These are phyloP conservation scores for Phytophthora colocasiae DNA, from an alignment of 352 stramenopile species.

Conservation along the genomic window DNA sequence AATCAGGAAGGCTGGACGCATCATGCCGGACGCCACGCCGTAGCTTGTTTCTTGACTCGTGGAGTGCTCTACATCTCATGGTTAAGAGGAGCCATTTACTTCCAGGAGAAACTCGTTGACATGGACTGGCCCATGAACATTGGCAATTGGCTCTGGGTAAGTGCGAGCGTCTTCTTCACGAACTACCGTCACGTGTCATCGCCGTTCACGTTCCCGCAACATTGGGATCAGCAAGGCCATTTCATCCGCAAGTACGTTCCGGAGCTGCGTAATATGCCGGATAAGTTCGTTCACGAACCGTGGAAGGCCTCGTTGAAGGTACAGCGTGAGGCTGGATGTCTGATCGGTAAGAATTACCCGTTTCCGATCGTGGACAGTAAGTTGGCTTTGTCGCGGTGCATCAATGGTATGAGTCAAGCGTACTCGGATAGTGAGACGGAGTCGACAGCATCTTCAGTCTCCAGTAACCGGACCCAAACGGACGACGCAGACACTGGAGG, in stretches of 20 bases:
- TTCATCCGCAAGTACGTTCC: constrained; percentile 95
- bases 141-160: constrained; percentile 98
- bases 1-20: constrained; percentile 89
- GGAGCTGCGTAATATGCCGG: constrained; percentile 89
- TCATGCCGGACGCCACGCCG: constrained; percentile 90
- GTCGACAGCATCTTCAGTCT: constrained; percentile 9
- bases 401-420: constrained; percentile 84
- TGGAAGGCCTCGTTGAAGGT: constrained; percentile 94
- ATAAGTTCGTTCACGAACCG: constrained; percentile 97
- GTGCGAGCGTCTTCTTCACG: constrained; percentile 94
- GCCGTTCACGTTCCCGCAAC: constrained; percentile 92
- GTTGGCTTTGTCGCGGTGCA: constrained; percentile 90
- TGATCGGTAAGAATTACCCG: constrained; percentile 95
- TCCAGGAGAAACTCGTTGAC: constrained; percentile 95
- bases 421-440: constrained; percentile 38
- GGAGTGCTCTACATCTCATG: constrained; percentile 96
- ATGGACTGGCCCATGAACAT: constrained; percentile 97
- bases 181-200: constrained; percentile 97
- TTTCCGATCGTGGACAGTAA: constrained; percentile 95
- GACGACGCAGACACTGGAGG: constrained; percentile 8
- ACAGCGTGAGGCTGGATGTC: constrained; percentile 83
- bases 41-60: constrained; percentile 97
- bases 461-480: constrained; percentile 7
- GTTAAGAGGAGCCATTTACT: constrained; percentile 90
- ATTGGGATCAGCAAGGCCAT: constrained; percentile 91